Base-by-base conservation (phyloP, 2,329 filamentous ascomycete species). In the Akanthomyces uredinophilus region DNA sequence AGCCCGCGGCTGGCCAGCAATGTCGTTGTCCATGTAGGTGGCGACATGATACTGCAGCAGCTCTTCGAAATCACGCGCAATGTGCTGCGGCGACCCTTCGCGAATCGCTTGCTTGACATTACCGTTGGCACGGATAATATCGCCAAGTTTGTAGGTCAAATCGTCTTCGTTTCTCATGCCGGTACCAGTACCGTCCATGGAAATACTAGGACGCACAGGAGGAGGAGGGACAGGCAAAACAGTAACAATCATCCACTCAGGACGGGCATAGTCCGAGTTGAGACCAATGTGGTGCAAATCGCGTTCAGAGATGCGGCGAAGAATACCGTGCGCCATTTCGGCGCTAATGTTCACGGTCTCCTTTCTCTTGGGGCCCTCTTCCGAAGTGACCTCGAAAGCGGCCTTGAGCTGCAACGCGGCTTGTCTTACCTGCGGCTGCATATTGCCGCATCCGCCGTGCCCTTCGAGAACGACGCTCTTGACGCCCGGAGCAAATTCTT, bases 1-100 rank as follows among this genome's bases (percentile, higher is more conserved):
- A 3, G 95, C 94, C 69, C 95, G 92, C 3, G 95, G 95, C 69
- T 96, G 88, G 55, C 94, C 93, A 66, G 96, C 95, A 76, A 98
- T 97, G 74, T 99, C 94, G 70, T 99, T 99, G 77, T 99, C 95
- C 96, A 99, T 99, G 77, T 97, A 96, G 1, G 96, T 99, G 49
- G 96, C 96, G 64, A 99, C 93, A 71, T 99, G 96, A 72, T 96
- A 99, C 73, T 99, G 96, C 43, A 99, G 81, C 37, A 99, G 80
- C 66, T 89, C 87, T 75, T 96, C 92, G 63, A 97, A 98, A 70
- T 99, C 95, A 63, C 87, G 85, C 18, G 92, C 86, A 67, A 98
- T 92, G 76, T 99, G 95, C 66, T 91, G 88, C 1, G 95, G 92
- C 4, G 93, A 93, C 62, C 95, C 95, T 74, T 97, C 92, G 63